A percentile compares a stretch with the other conserved stretches of the same genome.
Conservation (phyloP, 768 basidiomycete genomes). For the Termitomyces sp. region DNA sequence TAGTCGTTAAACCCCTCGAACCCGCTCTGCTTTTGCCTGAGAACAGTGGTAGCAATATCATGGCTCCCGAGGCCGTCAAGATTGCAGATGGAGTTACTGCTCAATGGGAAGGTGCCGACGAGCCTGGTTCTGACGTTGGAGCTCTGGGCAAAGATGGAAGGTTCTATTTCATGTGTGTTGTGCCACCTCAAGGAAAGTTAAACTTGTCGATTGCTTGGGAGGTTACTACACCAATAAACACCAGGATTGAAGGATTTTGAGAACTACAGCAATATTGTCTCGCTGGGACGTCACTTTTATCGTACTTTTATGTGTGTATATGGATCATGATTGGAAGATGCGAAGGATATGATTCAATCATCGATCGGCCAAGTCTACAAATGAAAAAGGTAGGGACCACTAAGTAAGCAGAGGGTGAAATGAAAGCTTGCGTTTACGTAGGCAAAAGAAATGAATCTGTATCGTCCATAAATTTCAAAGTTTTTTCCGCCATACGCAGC, state of each 20-base stretch:
- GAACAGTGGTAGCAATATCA: not conserved
- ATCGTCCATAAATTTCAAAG: too few relatives aligned
- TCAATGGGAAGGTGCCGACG: slow-evolving; percentile 34
- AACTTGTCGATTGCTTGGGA: slow-evolving; percentile 30
- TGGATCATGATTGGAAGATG: too few relatives aligned
- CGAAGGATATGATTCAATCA: too few relatives aligned
- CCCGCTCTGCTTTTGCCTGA: slow-evolving; percentile 15
- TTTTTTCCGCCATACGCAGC: too few relatives aligned
- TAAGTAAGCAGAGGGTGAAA: too few relatives aligned
- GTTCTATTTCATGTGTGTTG: slow-evolving; percentile 25
- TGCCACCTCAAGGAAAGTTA: slow-evolving; percentile 27
- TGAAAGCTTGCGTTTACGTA: too few relatives aligned
- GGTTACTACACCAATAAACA: slow-evolving; percentile 21
- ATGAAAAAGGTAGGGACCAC: too few relatives aligned
- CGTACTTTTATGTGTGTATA: too few relatives aligned
- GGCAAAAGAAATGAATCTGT: too few relatives aligned
- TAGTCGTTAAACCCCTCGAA: slow-evolving; percentile 35
- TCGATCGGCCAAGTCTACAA: too few relatives aligned
- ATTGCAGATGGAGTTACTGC: slow-evolving; percentile 24
- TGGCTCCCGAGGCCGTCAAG: slow-evolving; percentile 13
- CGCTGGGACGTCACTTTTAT: not conserved
- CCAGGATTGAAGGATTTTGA: slow-evolving; percentile 17
- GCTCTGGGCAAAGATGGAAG: slow-evolving; percentile 25
- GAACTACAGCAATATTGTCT: not conserved
- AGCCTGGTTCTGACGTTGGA: slow-evolving; percentile 19